A percentile compares a stretch with the other conserved stretches of the same genome.
These are phyloP conservation scores for Piper longum DNA, from an alignment of 164 flowering plant genomes.

Conservation along the genomic window DNA sequence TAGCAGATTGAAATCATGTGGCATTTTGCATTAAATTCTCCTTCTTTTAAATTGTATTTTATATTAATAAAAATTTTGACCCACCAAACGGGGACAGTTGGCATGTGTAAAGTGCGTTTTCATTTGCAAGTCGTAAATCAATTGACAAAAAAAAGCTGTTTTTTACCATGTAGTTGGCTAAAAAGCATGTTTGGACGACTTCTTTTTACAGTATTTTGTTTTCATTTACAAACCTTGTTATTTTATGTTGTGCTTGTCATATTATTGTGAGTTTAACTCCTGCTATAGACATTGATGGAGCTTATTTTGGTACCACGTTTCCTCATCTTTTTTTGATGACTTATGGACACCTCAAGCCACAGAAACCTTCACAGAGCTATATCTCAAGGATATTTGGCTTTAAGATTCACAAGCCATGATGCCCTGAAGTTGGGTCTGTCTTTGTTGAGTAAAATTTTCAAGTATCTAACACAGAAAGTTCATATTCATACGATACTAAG, in stretches of 20 bases:
- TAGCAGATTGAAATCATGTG: too few species aligned
- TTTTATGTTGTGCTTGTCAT: neutral
- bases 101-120: too few species aligned
- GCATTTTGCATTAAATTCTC: too few species aligned
- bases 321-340: slow-evolving; percentile 79
- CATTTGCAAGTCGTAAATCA: too few species aligned
- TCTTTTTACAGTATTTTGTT: neutral
- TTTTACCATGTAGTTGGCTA: too few species aligned
- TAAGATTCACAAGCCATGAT: slow-evolving; percentile 63
- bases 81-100: too few species aligned
- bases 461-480: neutral
- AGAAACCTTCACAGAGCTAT: slow-evolving; percentile 49
- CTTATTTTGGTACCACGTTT: slow-evolving; percentile 78
- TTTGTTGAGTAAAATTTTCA: slow-evolving; percentile 4
- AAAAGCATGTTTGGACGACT: neutral
- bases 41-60: too few species aligned
- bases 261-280: slow-evolving; percentile 2
- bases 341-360: slow-evolving; percentile 71
- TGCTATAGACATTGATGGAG: slow-evolving; percentile 67
- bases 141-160: too few species aligned
- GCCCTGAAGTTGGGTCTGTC: neutral
- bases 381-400: slow-evolving; percentile 73
- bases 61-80: too few species aligned
- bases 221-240: neutral
- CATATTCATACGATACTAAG: neutral